phyloP scores from a whole-genome alignment of 2,329 filamentous ascomycete species.

The Chaetomiaceae sp. region DNA sequence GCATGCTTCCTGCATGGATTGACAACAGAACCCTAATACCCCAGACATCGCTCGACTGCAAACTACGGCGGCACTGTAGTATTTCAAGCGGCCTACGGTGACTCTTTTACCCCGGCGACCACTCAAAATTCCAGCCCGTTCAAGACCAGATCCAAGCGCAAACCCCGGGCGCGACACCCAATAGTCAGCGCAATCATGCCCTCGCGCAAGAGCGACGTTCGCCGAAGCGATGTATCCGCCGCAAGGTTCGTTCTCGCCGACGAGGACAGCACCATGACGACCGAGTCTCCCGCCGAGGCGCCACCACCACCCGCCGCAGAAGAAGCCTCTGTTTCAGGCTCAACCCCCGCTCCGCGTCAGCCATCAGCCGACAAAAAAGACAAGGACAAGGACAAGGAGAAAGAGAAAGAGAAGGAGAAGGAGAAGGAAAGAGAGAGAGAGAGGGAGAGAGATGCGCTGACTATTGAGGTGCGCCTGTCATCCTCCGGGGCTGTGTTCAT shows the following conservation, averaged over 20 bases:
- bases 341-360: constrained; percentile 19
- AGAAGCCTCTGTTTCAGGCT: constrained; percentile 21
- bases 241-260: constrained; percentile 41
- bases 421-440: constrained; percentile 24
- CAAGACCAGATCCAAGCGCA: not conserved
- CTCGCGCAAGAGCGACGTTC: constrained; percentile 47
- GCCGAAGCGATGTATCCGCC: constrained; percentile 40
- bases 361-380: constrained; percentile 22
- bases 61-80: no score
- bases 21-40: no score
- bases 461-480: constrained; percentile 48
- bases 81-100: no score
- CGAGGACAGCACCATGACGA: constrained; percentile 28
- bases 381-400: no score
- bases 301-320: constrained; percentile 20
- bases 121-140: no score
- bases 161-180: not conserved
- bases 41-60: no score
- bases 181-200: constrained; percentile 38
- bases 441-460: constrained; percentile 35
- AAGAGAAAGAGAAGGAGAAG: constrained; percentile 27
- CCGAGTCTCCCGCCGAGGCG: constrained; percentile 7
- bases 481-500: not conserved
- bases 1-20: no score
- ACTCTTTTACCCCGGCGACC: no score